Base-by-base conservation (phyloP, 306 rosid species). In the Begonia loranthoides region DNA sequence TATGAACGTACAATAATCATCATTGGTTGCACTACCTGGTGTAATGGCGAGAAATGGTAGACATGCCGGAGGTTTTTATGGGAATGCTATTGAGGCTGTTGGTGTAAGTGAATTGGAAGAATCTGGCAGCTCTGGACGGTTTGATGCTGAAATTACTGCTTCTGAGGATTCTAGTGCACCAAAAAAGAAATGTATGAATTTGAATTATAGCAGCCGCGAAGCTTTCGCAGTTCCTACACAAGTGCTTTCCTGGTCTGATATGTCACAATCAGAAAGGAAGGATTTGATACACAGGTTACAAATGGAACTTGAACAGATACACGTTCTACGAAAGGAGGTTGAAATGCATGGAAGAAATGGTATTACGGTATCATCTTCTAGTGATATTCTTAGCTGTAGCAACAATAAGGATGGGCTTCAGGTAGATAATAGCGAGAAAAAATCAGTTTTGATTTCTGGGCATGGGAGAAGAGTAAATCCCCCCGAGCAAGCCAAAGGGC, bases 81-180 rank as follows among this genome's bases (percentile, higher is more conserved):
- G 77, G 54, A 74, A 70, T 62, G 75, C 79, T 4, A 40, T 70
- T 12, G 78, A 57, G 56, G 68, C 63, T 7, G 77, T 64, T 9
- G 86, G 83, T 62, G 79, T 62, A 4, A 81, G 81, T 62, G 89
- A 82, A 66, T 87, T 77, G 13, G 95, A 86, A 70, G 90, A 82
- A 0, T 82, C 93, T 6, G 93, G 93, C 49, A 76, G 83, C 69
- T 82, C 95, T 0, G 95, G 93, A 28, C 46, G 77, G 49, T 52
- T 79, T 10, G 93, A 82, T 45, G 49, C 88, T 9, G 93, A 82
- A 62, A 61, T 82, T 19, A 76, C 83, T 0, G 81, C 76, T 48
- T 87, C 93, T 0, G 93, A 87, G 75, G 77, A 77, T 63, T 82
- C 95, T 0, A 66, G 70, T 62, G 53, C 70, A 14, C 89, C 88